A percentile compares a stretch with the other conserved stretches of the same genome.
These are phyloP conservation scores for Melanomma pulvis-pyrius DNA, from an alignment of 495 filamentous ascomycete genomes.

Conservation along the genomic window DNA sequence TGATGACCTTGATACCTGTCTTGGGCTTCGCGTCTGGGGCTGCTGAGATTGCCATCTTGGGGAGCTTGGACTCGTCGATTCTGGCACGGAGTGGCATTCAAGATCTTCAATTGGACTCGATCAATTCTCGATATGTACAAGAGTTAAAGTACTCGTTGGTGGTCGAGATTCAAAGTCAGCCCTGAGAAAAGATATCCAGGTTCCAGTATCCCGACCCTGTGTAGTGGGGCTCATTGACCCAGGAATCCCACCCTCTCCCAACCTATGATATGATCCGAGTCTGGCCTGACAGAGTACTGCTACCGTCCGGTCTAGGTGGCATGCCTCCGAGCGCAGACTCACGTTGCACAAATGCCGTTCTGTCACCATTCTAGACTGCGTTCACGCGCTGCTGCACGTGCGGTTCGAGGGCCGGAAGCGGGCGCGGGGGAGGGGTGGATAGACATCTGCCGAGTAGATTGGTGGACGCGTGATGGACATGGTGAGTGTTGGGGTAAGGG, in stretches of 20 bases:
- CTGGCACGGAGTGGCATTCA: slow-evolving; percentile 29
- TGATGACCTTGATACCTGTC: slow-evolving; percentile 43
- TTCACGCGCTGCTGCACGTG: neutral
- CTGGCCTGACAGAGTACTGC: slow-evolving; percentile 8
- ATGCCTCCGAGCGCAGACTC: slow-evolving; percentile 21
- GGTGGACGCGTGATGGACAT: neutral
- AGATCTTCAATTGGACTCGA: neutral
- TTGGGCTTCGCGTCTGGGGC: slow-evolving; percentile 16
- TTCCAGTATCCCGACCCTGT: neutral
- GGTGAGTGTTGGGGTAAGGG: neutral
- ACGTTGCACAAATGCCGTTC: slow-evolving; percentile 26
- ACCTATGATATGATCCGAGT: neutral
- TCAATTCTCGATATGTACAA: neutral
- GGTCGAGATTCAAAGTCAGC: neutral
- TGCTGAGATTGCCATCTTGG: slow-evolving; percentile 25
- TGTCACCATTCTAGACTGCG: neutral
- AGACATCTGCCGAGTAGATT: slow-evolving; percentile 34
- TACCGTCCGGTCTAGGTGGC: slow-evolving; percentile 15
- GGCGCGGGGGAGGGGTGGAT: slow-evolving; percentile 17
- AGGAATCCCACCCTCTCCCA: slow-evolving; percentile 2
- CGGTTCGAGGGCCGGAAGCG: neutral
- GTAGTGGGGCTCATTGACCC: slow-evolving; percentile 23
- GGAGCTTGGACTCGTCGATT: slow-evolving; percentile 28
- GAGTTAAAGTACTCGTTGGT: neutral
- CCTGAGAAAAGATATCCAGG: slow-evolving; percentile 13